Percentiles rank a stretch among this genome's conserved stretches.
Conservation (phyloP, 331 rosid species). For the Telfairia occidentalis region DNA sequence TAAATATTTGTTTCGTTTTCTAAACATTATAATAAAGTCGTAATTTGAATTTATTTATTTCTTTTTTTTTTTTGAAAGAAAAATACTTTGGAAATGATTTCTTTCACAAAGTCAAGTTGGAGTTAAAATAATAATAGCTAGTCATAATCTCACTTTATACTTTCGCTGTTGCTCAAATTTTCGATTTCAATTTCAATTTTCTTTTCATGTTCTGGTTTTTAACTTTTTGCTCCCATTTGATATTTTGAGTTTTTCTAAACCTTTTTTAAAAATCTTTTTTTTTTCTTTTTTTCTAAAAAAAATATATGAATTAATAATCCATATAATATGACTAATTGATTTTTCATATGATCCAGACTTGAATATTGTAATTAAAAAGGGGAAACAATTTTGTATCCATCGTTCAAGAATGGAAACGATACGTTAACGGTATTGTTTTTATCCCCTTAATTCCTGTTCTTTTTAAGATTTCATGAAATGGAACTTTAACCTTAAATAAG, state of each 20-base stretch:
- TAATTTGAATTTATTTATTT: too few relatives aligned
- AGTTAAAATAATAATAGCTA: background rate
- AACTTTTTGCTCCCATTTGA: background rate
- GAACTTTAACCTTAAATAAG: too few relatives aligned
- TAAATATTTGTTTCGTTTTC: background rate
- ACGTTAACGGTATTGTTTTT: background rate
- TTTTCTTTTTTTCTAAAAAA: background rate
- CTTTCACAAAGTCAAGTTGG: slow-evolving; percentile 10
- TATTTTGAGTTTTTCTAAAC: background rate
- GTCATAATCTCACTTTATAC: background rate
- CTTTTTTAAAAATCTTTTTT: background rate
- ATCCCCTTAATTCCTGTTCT: too few relatives aligned
- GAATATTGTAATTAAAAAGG: too few relatives aligned
- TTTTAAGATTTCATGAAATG: background rate
- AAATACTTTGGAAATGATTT: background rate
- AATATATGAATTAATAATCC: background rate
- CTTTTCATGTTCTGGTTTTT: background rate
- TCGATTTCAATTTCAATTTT: background rate
- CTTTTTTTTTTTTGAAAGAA: background rate
- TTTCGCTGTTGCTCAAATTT: background rate
- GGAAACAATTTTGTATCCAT: background rate
- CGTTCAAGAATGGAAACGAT: background rate
- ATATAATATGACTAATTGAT: background rate
- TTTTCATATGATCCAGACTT: background rate
- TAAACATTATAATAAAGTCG: slow-evolving; percentile 1